Evolutionary conservation across 805 yeast genomes (phyloP), one percentile per base, ranked within the genome.

Genomic region (Cyberlindnera maclurae): DNA sequence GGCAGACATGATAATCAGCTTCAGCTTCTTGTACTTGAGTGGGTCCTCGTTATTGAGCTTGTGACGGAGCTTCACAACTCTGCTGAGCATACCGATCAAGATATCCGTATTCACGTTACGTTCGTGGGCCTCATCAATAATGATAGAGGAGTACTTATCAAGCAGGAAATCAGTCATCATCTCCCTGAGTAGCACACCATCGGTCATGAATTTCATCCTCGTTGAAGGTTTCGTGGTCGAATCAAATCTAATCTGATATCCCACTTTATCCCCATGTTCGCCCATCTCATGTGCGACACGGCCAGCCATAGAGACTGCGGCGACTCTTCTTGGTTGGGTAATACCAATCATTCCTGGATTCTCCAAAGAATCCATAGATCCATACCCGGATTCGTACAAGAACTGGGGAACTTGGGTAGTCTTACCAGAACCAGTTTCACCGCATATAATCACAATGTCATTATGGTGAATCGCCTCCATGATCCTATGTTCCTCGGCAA

Each of bases 321-420:
- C 96, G 41, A 86, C 96, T 63, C 96, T 75, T 70, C 96, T 75
- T 3, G 96, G 96, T 62, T 93, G 98, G 0, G 99, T 93, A 17
- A 93, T 71, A 41, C 97, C 98, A 51, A 93, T 86, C 89, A 90
- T 82, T 1, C 97, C 97, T 0, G 96, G 90, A 11, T 78, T 75
- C 7, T 76, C 77, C 6, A 77, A 64, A 5, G 64, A 63, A 7
- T 71, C 69, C 6, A 57, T 49, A 32, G 63, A 59, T 5, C 96
- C 97, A 55, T 82, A 90, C 2, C 97, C 97, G 1, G 95, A 77
- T 61, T 93, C 99, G 55, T 79, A 87, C 33, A 93, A 62, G 54
- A 93, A 93, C 58, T 93, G 99, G 0, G 99, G 98, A 5, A 93
- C 89, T 62, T 93, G 99, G 0, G 99, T 93, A 2, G 98, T 93